phyloP scores from a whole-genome alignment of 352 stramenopile species.

The Globisporangium apiculatum region DNA sequence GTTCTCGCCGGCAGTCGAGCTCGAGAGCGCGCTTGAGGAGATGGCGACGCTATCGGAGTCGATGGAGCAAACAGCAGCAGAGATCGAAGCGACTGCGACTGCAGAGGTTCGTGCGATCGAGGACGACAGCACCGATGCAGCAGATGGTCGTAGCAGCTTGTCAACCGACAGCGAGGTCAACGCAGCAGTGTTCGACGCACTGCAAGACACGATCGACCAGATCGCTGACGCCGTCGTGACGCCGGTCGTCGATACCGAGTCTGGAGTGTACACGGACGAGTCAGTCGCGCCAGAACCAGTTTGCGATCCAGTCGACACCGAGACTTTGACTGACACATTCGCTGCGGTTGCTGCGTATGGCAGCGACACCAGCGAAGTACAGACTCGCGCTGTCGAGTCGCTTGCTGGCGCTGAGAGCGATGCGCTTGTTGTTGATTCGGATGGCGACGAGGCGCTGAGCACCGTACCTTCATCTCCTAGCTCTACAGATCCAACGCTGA shows the following conservation, averaged over 20 bases:
- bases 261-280: neutral
- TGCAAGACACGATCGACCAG: slow-evolving; percentile 26
- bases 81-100: neutral
- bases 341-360: too few species aligned
- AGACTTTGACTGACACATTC: too few species aligned
- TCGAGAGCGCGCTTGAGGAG: slow-evolving; percentile 39
- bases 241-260: neutral
- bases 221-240: slow-evolving; percentile 10
- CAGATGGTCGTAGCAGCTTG: too few species aligned
- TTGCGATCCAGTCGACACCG: too few species aligned
- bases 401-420: neutral
- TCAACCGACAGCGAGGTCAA: slow-evolving; percentile 8
- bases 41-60: neutral
- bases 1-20: slow-evolving; percentile 48
- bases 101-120: neutral
- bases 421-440: too few species aligned
- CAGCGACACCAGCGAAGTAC: neutral
- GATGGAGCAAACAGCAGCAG: neutral
- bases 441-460: too few species aligned
- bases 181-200: slow-evolving; percentile 12
- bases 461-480: too few species aligned
- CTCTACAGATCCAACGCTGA: too few species aligned
- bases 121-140: neutral
- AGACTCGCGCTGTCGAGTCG: neutral
- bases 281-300: neutral